These are phyloP conservation scores for Citrus australasica DNA, from an alignment of 345 rosid genomes.

Conservation along the genomic window DNA sequence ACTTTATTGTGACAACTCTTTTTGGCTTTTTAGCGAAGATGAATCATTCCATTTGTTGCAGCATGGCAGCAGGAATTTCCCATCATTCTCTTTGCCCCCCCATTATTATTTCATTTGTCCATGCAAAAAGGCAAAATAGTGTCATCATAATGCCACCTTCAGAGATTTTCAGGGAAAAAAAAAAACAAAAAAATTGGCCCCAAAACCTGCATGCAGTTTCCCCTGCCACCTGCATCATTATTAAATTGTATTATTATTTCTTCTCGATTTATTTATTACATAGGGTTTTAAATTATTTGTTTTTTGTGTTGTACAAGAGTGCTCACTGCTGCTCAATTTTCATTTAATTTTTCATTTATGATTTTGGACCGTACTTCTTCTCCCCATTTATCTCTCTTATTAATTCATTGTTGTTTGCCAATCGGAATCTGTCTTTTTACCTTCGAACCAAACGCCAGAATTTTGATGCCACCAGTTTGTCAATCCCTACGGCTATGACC, in stretches of 20 bases:
- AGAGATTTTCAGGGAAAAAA: too few species aligned
- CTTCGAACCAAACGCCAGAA: not conserved
- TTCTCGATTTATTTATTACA: not conserved
- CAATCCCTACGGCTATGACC: not conserved
- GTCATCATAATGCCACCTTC: not conserved
- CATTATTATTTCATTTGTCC: not conserved
- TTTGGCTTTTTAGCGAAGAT: not conserved
- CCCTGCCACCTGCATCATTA: not conserved
- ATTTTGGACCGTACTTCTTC: not conserved
- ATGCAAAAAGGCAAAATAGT: not conserved
- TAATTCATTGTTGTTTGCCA: not conserved
- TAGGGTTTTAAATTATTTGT: not conserved
- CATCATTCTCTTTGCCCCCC: constrained; percentile 31
- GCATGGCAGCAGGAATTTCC: constrained; percentile 21
- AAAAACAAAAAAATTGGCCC: too few species aligned
- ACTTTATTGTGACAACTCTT: not conserved
- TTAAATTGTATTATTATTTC: not conserved
- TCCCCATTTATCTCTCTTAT: not conserved
- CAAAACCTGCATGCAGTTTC: not conserved
- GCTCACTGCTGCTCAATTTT: not conserved
- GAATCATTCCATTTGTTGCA: constrained; percentile 22
- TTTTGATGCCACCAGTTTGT: not conserved
- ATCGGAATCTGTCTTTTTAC: not conserved
- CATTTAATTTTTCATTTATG: constrained; percentile 16
- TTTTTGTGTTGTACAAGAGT: not conserved